A percentile compares a stretch with the other conserved stretches of the same genome.
These are phyloP conservation scores for Fusarium pininemorale DNA, from an alignment of 2,329 filamentous ascomycete genomes.

Conservation along the genomic window DNA sequence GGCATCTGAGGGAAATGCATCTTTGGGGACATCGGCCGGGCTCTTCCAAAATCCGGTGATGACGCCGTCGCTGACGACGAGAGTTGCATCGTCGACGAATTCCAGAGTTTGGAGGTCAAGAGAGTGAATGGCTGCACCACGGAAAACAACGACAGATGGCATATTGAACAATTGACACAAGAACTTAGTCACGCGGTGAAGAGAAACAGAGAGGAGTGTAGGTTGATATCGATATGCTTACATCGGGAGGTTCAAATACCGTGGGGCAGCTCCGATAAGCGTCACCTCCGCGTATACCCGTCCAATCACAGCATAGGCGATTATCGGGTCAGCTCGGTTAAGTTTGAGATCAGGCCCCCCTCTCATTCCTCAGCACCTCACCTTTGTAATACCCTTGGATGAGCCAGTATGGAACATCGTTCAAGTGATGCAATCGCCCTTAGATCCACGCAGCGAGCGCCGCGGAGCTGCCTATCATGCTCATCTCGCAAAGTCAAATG, in stretches of 20 bases:
- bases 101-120: not conserved
- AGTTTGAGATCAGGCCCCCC: not conserved
- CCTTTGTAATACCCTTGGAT: no score
- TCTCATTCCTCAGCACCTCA: no score
- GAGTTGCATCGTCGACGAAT: not conserved
- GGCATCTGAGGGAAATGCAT: not conserved
- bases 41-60: constrained; percentile 10
- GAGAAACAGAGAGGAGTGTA: not conserved
- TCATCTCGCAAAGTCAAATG: not conserved
- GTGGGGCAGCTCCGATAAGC: not conserved
- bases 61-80: not conserved
- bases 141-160: not conserved
- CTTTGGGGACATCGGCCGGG: not conserved
- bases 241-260: not conserved
- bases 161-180: not conserved
- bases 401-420: not conserved
- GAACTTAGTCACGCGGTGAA: rapidly evolving
- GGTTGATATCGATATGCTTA: not conserved
- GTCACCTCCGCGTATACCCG: not conserved
- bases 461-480: not conserved
- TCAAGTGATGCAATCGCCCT: not conserved
- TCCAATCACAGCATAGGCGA: not conserved
- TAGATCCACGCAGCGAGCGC: not conserved
- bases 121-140: constrained; percentile 3
- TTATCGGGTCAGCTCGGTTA: not conserved